Base-by-base conservation (phyloP, 257 asterid species). In the Jaltomata sinuosa region DNA sequence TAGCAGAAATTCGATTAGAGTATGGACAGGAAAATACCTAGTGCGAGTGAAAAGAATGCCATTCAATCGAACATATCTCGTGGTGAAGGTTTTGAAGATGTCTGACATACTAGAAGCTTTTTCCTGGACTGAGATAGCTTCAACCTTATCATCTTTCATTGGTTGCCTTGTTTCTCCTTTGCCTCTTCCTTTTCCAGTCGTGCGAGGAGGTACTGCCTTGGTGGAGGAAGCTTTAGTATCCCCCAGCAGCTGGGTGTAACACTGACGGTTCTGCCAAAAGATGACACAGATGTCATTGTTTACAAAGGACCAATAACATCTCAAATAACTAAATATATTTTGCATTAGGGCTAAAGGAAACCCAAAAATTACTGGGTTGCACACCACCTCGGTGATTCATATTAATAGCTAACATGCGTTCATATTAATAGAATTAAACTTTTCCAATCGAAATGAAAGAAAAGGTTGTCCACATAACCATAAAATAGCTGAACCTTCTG, bases 11-110 rank as follows among this genome's bases (percentile, higher is more conserved):
- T 85, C 65, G 54, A 77, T 29, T 55, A 52, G 31, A 68, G 49
- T 42, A 32, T 11, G 68, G 14, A 65, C 53, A 83, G 54, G 29
- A 84, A 86, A 89, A 87, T 83, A 96, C 99, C 99, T 96, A 62
- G 98, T 96, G 83, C 98, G 97, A 7, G 97, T 92, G 87, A 94
- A 96, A 45, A 96, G 93, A 86, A 96, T 88, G 59, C 99, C 99
- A 87, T 96, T 94, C 49, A 94, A 85, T 87, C 98, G 91, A 80
- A 94, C 92, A 91, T 93, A 94, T 72, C 94, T 91, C 6, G 93
- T 93, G 84, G 86, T 85, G 82, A 96, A 93, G 59, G 86, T 89
- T 87, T 89, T 96, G 79, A 89, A 85, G 72, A 88, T 84, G 54
- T 93, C 96, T n/a, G 87, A 21, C 47, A 87, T 83, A 83, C 84